These are phyloP conservation scores for Paratinospora sagittata DNA, from an alignment of 164 flowering plant genomes.

Conservation along the genomic window DNA sequence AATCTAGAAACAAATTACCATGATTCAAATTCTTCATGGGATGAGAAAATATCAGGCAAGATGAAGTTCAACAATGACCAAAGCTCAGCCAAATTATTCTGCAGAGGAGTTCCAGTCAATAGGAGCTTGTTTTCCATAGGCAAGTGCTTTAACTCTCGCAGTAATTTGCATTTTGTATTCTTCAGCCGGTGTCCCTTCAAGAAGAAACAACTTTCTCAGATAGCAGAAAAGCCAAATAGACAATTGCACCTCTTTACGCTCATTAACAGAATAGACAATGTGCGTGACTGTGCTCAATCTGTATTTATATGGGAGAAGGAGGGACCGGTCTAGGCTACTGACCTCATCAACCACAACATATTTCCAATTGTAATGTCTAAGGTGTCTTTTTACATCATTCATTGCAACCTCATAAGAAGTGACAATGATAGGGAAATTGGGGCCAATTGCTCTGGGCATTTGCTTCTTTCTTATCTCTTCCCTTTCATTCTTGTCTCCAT, in stretches of 20 bases:
- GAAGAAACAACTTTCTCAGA: constrained; percentile 12
- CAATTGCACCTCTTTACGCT: not conserved
- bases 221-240: constrained; percentile 5
- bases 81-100: constrained; percentile 95
- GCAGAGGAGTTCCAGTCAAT: constrained; percentile 95
- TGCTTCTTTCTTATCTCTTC: constrained; percentile 58
- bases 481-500: constrained; percentile 65
- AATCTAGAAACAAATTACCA: constrained; percentile 50
- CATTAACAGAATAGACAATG: not conserved
- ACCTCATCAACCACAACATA: constrained; percentile 97
- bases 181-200: constrained; percentile 92
- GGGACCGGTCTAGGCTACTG: constrained; percentile 4
- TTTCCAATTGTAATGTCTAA: constrained; percentile 87
- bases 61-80: constrained; percentile 95
- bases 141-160: constrained; percentile 56
- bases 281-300: not conserved
- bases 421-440: constrained; percentile 72
- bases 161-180: constrained; percentile 75
- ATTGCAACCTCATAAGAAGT: constrained; percentile 94
- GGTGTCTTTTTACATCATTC: constrained; percentile 52
- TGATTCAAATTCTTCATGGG: constrained; percentile 91
- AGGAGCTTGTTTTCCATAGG: constrained; percentile 79
- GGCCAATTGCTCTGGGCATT: constrained; percentile 70
- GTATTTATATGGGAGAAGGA: not conserved
- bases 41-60: constrained; percentile 89